Conservation (phyloP, 208 protist species). For the Vickermania spadyakhi region DNA sequence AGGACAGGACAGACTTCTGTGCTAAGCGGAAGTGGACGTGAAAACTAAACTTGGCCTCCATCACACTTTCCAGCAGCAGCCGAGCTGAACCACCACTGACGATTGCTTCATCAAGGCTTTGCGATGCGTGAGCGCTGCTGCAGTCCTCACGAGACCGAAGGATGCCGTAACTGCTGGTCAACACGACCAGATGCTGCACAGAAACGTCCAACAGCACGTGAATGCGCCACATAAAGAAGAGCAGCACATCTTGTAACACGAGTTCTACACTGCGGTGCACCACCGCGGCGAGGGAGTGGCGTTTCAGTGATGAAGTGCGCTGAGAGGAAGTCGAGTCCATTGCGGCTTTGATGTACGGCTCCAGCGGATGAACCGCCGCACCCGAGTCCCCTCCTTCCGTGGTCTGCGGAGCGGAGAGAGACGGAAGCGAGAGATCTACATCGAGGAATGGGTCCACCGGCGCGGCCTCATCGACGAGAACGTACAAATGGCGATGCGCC, state of each 20-base stretch:
- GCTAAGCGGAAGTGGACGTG: conserved; percentile 73
- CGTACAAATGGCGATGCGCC: conserved; percentile 63
- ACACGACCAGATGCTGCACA: conserved; percentile 41
- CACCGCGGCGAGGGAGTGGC: neutral
- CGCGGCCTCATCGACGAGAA: conserved; percentile 53
- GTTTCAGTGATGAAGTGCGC: neutral
- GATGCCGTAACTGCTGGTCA: conserved; percentile 58
- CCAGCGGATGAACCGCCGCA: too few species aligned
- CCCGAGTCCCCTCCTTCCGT: too few species aligned
- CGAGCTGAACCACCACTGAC: neutral
- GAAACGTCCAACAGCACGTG: conserved; percentile 18
- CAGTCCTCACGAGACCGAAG: conserved; percentile 14
- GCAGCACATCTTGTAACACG: conserved; percentile 24
- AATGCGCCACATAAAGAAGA: conserved; percentile 24
- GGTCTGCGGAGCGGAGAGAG: neutral
- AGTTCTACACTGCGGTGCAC: conserved; percentile 17
- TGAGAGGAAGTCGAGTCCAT: too few species aligned
- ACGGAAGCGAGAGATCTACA: conserved; percentile 33
- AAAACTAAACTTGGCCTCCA: conserved; percentile 55
- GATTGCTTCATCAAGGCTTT: neutral
- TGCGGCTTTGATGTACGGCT: neutral
- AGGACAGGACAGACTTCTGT: conserved; percentile 22
- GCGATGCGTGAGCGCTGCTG: too few species aligned
- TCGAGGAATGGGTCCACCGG: conserved; percentile 82
- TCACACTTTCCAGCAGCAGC: neutral